Percentiles rank a stretch among this genome's conserved stretches.
Conservation (phyloP, 495 filamentous ascomycete species). For the Letharia columbiana region DNA sequence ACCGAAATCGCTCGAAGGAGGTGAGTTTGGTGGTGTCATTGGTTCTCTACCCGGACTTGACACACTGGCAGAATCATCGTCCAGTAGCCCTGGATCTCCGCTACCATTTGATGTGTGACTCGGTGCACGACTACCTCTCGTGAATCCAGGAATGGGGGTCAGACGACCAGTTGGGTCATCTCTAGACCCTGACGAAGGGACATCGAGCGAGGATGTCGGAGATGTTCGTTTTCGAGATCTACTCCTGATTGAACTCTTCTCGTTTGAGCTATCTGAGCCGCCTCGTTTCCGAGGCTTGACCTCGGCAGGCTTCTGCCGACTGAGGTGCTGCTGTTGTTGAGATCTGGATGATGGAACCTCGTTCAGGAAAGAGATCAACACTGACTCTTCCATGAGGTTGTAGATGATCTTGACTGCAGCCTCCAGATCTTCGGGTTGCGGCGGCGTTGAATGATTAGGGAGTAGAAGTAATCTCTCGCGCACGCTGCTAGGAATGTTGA, state of each 20-base stretch:
- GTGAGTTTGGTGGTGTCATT: constrained; percentile 85
- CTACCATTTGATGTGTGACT: constrained; percentile 33
- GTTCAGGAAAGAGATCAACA: constrained; percentile 75
- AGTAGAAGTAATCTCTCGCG: constrained; percentile 69
- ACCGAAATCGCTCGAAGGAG: constrained; percentile 57
- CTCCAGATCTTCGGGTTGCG: constrained; percentile 68
- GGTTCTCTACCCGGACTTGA: constrained; percentile 45
- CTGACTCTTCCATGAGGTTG: constrained; percentile 95
- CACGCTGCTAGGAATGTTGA: constrained; percentile 83
- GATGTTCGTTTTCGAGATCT: constrained; percentile 37
- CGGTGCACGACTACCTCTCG: constrained; percentile 31
- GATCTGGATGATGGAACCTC: constrained; percentile 36
- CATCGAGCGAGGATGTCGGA: constrained; percentile 36
- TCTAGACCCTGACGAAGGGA: constrained; percentile 26
- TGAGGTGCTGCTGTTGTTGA: constrained; percentile 30
- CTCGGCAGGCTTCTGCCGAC: constrained; percentile 24
- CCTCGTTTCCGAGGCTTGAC: constrained; percentile 24
- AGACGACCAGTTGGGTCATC: constrained; percentile 25
- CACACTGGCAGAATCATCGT: constrained; percentile 42
- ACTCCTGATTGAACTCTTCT: constrained; percentile 21
- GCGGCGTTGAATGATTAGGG: constrained; percentile 52
- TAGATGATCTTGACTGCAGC: constrained; percentile 86
- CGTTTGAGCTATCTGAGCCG: constrained; percentile 28
- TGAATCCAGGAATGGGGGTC: constrained; percentile 29
- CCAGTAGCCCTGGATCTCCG: constrained; percentile 37